A percentile compares a stretch with the other conserved stretches of the same genome.
Evolutionary conservation across 768 basidiomycete species (phyloP).

Genomic region (Coprinellus micaceus): DNA sequence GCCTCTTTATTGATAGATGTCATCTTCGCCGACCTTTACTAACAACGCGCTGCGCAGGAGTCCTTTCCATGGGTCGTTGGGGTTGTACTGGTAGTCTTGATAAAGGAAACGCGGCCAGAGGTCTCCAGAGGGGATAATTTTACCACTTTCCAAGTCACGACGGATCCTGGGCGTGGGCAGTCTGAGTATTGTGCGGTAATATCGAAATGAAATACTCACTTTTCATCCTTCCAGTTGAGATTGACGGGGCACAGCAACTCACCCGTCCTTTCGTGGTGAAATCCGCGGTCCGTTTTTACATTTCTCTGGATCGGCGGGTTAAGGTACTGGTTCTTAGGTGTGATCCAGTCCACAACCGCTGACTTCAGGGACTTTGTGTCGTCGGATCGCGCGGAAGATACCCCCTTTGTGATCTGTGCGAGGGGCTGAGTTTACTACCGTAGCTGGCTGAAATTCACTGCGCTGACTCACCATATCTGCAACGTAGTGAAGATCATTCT

Average conservation of each 20-base stretch:
- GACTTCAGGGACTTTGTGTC: conserved; percentile 18
- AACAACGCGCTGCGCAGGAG: conserved; percentile 20
- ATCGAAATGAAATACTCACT: not conserved
- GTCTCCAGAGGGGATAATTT: conserved; percentile 16
- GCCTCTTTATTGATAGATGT: not conserved
- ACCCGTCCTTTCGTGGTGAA: conserved; percentile 13
- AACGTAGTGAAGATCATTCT: conserved; percentile 16
- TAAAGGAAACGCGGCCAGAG: conserved; percentile 25
- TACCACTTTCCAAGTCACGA: conserved; percentile 8
- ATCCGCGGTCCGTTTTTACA: conserved; percentile 11
- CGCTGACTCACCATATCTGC: conserved; percentile 16
- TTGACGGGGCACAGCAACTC: conserved; percentile 13
- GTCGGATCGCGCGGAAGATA: conserved; percentile 16
- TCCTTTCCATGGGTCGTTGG: conserved; percentile 24
- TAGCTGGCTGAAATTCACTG: no score
- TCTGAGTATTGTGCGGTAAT: not conserved
- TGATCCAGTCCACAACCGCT: conserved; percentile 23
- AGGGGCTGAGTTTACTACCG: not conserved
- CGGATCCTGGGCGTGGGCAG: conserved; percentile 2
- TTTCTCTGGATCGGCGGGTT: conserved; percentile 10
- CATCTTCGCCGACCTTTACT: conserved; percentile 17
- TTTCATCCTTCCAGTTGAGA: conserved; percentile 8
- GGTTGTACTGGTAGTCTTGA: conserved; percentile 14
- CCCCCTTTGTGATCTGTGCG: conserved; percentile 23
- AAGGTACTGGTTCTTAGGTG: conserved; percentile 13